phyloP scores from a whole-genome alignment of 2,329 filamentous ascomycete species.

The Emergomyces africanus region DNA sequence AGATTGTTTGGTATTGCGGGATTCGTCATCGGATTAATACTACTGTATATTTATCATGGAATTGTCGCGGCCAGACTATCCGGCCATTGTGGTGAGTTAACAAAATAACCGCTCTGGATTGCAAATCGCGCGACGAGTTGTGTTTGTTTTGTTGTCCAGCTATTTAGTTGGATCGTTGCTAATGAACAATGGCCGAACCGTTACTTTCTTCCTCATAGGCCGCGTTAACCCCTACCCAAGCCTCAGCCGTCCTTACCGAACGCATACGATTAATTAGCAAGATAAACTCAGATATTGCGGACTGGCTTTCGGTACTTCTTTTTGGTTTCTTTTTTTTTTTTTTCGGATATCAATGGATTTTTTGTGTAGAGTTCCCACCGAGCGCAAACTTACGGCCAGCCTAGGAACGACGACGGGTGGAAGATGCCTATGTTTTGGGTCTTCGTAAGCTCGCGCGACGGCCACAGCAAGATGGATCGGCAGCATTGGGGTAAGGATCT shows the following conservation, averaged over 20 bases:
- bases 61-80: constrained; percentile 79
- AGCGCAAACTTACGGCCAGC: constrained; percentile 9
- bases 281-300: constrained; percentile 81
- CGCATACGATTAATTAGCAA: constrained; percentile 76
- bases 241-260: constrained; percentile 69
- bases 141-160: not conserved
- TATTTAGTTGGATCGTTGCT: not conserved
- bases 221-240: constrained; percentile 66
- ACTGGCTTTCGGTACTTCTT: constrained; percentile 77
- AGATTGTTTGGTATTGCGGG: not conserved
- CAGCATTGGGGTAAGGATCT: constrained; percentile 67
- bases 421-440: constrained; percentile 76
- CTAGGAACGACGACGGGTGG: constrained; percentile 83
- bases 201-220: constrained; percentile 41
- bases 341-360: not conserved
- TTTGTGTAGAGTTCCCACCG: not conserved
- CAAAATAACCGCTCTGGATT: not conserved
- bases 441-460: constrained; percentile 68
- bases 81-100: constrained; percentile 73
- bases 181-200: constrained; percentile 4
- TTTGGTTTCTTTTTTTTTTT: not conserved
- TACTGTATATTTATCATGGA: constrained; percentile 42
- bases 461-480: constrained; percentile 59
- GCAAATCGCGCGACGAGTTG: not conserved
- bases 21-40: not conserved